These are phyloP conservation scores for Przewalskia tangutica DNA, from an alignment of 257 asterid genomes.

Conservation along the genomic window DNA sequence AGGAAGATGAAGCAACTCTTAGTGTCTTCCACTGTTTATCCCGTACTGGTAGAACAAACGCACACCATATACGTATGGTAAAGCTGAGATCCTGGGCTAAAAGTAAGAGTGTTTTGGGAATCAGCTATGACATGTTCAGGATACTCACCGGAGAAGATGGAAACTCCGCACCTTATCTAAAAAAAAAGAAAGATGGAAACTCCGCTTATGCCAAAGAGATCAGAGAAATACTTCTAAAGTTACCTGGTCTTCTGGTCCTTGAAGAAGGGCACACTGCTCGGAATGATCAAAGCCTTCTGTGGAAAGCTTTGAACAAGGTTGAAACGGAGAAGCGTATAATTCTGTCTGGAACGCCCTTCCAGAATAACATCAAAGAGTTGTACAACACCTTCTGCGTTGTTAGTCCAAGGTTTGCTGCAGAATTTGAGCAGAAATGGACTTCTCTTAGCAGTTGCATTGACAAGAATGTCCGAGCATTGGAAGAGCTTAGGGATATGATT, in stretches of 20 bases:
- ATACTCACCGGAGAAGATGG: slow-evolving; percentile 27
- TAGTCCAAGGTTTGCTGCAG: slow-evolving; percentile 34
- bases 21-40: slow-evolving; percentile 8
- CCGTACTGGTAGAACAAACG: slow-evolving; percentile 1
- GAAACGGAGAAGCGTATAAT: slow-evolving; percentile 51
- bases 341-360: slow-evolving; percentile 80
- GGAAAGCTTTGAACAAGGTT: slow-evolving; percentile 44
- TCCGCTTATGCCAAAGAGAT: slow-evolving; percentile 1
- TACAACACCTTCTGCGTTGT: slow-evolving; percentile 57
- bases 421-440: slow-evolving; percentile 24
- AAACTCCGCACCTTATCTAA: background rate
- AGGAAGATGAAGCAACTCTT: slow-evolving; percentile 18
- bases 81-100: slow-evolving; percentile 52
- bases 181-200: background rate
- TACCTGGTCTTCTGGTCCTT: slow-evolving; percentile 48
- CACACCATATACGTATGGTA: slow-evolving; percentile 13
- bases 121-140: slow-evolving; percentile 46
- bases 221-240: slow-evolving; percentile 40
- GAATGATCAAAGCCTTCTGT: slow-evolving; percentile 36
- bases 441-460: slow-evolving; percentile 27
- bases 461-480: slow-evolving; percentile 16
- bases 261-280: slow-evolving; percentile 92
- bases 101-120: slow-evolving; percentile 42
- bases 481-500: slow-evolving; percentile 37
- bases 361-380: slow-evolving; percentile 58